Percentiles rank a stretch among this genome's conserved stretches.
phyloP scores from a whole-genome alignment of 331 rosid species.

The Prunus yedoensis region DNA sequence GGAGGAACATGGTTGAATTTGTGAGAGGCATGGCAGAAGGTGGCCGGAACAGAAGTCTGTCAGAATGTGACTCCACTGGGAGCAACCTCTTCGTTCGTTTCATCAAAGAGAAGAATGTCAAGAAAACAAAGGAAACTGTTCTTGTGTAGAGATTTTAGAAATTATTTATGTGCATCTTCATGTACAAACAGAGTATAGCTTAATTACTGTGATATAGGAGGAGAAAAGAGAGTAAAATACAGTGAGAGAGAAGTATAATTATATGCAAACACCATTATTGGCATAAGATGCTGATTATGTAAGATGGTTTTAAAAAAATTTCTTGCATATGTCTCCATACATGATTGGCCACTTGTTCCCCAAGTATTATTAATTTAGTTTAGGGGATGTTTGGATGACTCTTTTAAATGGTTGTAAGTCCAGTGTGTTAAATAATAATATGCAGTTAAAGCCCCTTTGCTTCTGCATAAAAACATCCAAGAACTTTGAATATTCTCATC shows the following conservation, averaged over 20 bases:
- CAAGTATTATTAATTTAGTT: constrained; percentile 7
- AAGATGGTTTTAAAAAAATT: constrained; percentile 7
- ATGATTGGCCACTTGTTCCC: constrained; percentile 14
- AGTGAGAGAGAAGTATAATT: neutral
- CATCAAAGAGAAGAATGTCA: constrained; percentile 39
- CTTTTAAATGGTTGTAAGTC: neutral
- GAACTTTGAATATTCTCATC: neutral
- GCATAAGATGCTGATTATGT: constrained; percentile 24
- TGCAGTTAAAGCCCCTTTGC: neutral
- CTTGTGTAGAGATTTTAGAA: constrained; percentile 39
- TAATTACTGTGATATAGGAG: constrained; percentile 4
- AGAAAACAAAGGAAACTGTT: constrained; percentile 44
- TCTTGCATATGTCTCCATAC: constrained; percentile 9
- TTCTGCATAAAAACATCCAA: neutral
- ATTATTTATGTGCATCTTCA: constrained; percentile 13
- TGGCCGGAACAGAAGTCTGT: constrained; percentile 45
- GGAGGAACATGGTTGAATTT: constrained; percentile 75
- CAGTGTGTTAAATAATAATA: neutral
- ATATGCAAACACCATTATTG: constrained; percentile 28
- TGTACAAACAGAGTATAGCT: constrained; percentile 26
- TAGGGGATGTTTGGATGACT: constrained; percentile 6
- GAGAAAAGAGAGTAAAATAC: too few species aligned
- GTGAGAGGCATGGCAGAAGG: constrained; percentile 71
- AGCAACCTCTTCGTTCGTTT: constrained; percentile 67
- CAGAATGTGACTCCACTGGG: constrained; percentile 48